These are phyloP conservation scores for Annulohypoxylon maeteangense DNA, from an alignment of 495 filamentous ascomycete genomes.

Conservation along the genomic window DNA sequence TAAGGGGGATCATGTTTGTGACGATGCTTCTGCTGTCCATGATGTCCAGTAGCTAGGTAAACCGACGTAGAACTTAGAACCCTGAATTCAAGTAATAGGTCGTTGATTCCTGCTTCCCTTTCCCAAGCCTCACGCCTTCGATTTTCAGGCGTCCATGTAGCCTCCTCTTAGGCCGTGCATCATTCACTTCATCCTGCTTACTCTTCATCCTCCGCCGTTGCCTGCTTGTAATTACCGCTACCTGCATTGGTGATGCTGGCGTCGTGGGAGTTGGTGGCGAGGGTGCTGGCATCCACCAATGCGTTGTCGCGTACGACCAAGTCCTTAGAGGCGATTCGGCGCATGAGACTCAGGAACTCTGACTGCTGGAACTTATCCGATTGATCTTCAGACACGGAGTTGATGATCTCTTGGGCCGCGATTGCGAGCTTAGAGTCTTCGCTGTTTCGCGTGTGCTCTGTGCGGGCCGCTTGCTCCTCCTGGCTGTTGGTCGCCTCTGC, in stretches of 20 bases:
- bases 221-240: neutral
- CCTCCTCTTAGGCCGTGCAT: too few species aligned
- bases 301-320: conserved; percentile 53
- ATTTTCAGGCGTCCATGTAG: neutral
- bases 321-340: conserved; percentile 52
- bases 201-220: neutral
- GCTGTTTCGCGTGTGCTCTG: neutral
- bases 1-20: neutral
- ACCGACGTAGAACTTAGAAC: neutral
- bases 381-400: conserved; percentile 50
- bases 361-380: conserved; percentile 59
- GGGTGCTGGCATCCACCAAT: conserved; percentile 46
- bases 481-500: neutral
- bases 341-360: conserved; percentile 56
- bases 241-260: neutral
- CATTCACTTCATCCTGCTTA: too few species aligned
- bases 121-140: neutral
- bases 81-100: neutral
- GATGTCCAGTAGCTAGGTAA: neutral
- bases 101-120: neutral
- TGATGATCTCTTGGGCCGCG: conserved; percentile 54
- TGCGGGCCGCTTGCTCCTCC: neutral
- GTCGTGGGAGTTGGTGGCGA: neutral
- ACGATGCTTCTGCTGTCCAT: neutral
- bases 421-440: conserved; percentile 49